Percentiles rank a stretch among this genome's conserved stretches.
Evolutionary conservation across 768 basidiomycete species (phyloP).

Genomic region (Rhizopogon roseolus): DNA sequence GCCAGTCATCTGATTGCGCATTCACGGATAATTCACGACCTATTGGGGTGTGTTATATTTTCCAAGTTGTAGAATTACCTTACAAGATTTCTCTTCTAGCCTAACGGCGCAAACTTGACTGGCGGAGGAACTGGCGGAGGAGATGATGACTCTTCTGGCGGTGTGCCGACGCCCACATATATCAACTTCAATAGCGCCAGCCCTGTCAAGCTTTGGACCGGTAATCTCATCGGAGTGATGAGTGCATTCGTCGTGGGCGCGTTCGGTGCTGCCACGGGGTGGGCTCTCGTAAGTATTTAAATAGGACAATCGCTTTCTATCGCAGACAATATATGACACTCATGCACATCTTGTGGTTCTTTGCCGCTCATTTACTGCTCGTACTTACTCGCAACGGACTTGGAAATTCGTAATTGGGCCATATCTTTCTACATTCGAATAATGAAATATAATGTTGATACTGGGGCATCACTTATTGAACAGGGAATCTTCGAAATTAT

Average conservation of each 20-base stretch:
- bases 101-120: constrained; percentile 67
- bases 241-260: constrained; percentile 2
- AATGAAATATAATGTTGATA: too few relatives aligned
- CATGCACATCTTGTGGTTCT: too few relatives aligned
- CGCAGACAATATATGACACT: not conserved
- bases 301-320: not conserved
- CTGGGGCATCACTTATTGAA: too few relatives aligned
- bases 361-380: too few relatives aligned
- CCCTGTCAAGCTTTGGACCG: not conserved
- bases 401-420: too few relatives aligned
- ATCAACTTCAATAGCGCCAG: constrained; percentile 42
- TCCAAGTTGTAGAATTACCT: constrained; percentile 1
- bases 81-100: constrained; percentile 27
- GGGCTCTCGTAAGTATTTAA: constrained; percentile 1
- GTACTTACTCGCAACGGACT: too few relatives aligned
- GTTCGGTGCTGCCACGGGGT: constrained; percentile 1
- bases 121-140: constrained; percentile 48
- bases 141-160: constrained; percentile 14
- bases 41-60: constrained; percentile 48
- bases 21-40: constrained; percentile 62
- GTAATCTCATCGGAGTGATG: not conserved
- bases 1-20: constrained; percentile 48
- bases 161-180: constrained; percentile 31
- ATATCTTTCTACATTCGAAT: too few relatives aligned
- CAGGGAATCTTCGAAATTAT: too few relatives aligned